Percentiles rank a stretch among this genome's conserved stretches.
Evolutionary conservation across 345 rosid genomes (phyloP).

Genomic region (Cardamine chenopodiifolia): DNA sequence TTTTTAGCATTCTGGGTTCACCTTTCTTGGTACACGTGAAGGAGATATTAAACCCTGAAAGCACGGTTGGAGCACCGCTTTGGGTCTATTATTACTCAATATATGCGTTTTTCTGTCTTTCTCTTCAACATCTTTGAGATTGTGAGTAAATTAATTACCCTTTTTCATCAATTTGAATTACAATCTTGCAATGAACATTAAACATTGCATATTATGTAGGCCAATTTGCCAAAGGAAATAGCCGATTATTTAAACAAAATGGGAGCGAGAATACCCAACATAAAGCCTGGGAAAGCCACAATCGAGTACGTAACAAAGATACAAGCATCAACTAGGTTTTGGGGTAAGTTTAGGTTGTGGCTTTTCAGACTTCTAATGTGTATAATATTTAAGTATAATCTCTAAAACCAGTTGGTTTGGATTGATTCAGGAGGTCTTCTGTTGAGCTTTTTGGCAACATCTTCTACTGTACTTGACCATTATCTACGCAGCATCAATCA

Average conservation of each 20-base stretch:
- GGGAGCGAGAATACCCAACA: conserved; percentile 97
- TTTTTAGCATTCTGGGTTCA: conserved; percentile 71
- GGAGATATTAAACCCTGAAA: conserved; percentile 87
- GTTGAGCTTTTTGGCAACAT: conserved; percentile 82
- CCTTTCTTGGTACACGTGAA: conserved; percentile 76
- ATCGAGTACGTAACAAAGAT: conserved; percentile 76
- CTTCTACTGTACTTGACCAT: conserved; percentile 81
- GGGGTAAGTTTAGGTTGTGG: conserved; percentile 60
- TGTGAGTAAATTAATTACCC: conserved; percentile 55
- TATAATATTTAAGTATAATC: neutral
- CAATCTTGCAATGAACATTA: conserved; percentile 21
- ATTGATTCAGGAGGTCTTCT: conserved; percentile 74
- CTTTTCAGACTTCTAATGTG: neutral
- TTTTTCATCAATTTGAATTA: neutral
- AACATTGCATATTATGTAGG: conserved; percentile 47
- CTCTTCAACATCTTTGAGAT: conserved; percentile 94
- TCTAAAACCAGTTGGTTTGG: conserved; percentile 12
- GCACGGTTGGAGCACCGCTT: conserved; percentile 80
- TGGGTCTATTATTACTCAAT: conserved; percentile 93
- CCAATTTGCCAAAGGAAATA: conserved; percentile 97
- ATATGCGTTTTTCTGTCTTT: conserved; percentile 86
- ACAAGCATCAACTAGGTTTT: conserved; percentile 96
- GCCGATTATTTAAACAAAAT: conserved; percentile 92
- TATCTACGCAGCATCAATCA: conserved; percentile 76
- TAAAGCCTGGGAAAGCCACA: conserved; percentile 95